Percentiles rank a stretch among this genome's conserved stretches.
Conservation (phyloP, 352 stramenopile species). For the Peronosclerospora sorghi region DNA sequence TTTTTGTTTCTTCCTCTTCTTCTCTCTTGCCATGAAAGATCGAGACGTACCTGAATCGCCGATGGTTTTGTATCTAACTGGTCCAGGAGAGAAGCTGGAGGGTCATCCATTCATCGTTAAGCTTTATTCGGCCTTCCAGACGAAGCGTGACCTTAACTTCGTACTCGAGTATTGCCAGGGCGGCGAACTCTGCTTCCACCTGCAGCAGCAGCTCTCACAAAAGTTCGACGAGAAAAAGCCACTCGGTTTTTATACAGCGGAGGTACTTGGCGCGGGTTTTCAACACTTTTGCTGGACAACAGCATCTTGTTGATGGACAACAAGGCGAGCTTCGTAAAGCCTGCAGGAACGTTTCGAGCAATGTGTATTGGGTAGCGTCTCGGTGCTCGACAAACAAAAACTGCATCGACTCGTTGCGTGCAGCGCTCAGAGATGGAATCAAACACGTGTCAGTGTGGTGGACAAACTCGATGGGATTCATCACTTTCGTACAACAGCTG, state of each 20-base stretch:
- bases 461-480: constrained; percentile 7
- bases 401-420: constrained; percentile 8
- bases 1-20: no score
- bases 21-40: no score
- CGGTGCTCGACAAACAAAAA: constrained; percentile 22
- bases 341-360: constrained; percentile 6
- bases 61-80: no score
- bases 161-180: constrained; percentile 80
- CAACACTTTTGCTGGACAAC: no score
- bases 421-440: constrained; percentile 8
- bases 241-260: constrained; percentile 66
- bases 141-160: constrained; percentile 65
- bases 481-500: constrained; percentile 11
- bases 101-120: constrained; percentile 75
- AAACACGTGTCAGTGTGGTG: constrained; percentile 16
- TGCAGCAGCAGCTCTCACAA: constrained; percentile 65
- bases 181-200: constrained; percentile 77
- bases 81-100: constrained; percentile 35
- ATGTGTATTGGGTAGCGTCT: constrained; percentile 6
- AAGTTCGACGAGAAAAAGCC: constrained; percentile 53
- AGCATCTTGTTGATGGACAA: no score
- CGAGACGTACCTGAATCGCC: no score
- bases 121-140: constrained; percentile 65
- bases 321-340: constrained; percentile 9
- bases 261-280: no score